phyloP scores from a whole-genome alignment of 345 rosid genomes.

The Salix koriyanagi region DNA sequence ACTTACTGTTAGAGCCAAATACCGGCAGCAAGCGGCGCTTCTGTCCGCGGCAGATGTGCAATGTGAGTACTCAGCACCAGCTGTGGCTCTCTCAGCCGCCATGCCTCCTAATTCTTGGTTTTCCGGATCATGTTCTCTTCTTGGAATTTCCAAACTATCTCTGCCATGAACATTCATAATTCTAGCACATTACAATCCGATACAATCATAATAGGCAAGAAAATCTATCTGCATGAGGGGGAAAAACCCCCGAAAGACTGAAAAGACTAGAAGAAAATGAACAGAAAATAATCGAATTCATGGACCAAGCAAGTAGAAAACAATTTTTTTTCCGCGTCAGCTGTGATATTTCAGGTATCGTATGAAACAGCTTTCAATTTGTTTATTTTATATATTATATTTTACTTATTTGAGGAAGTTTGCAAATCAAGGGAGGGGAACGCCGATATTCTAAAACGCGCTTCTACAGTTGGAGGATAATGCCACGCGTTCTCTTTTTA shows the following conservation, averaged over 20 bases:
- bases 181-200: background rate
- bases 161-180: conserved; percentile 22
- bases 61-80: conserved; percentile 25
- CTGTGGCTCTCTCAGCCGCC: conserved; percentile 27
- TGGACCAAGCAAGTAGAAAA: background rate
- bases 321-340: background rate
- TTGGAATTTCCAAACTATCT: conserved; percentile 47
- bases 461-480: conserved; percentile 1
- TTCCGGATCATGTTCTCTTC: conserved; percentile 29
- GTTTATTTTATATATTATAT: background rate
- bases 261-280: background rate
- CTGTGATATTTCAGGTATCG: background rate
- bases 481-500: background rate
- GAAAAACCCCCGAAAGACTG: background rate
- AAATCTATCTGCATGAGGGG: no score
- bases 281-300: background rate
- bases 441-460: conserved; percentile 3
- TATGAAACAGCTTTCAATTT: background rate
- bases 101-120: conserved; percentile 15
- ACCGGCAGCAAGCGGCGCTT: conserved; percentile 53
- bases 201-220: background rate
- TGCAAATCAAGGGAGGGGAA: background rate
- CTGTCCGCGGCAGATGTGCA: conserved; percentile 47
- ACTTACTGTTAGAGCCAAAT: conserved; percentile 62
- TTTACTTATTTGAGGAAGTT: background rate